Base-by-base conservation (phyloP, 257 asterid species). In the Solanum rostratum region DNA sequence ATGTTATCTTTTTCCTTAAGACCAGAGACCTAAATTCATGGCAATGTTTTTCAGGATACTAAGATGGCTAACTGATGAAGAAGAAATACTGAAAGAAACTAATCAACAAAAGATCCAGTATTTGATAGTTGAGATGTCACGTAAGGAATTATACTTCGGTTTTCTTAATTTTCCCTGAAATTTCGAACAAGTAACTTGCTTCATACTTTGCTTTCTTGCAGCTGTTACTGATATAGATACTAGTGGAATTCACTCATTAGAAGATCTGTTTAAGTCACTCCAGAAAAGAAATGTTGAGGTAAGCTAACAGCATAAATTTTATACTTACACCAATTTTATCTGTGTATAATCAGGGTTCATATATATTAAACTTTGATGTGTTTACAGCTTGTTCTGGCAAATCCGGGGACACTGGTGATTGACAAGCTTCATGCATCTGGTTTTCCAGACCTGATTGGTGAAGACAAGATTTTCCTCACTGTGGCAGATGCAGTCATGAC, bases 161-260 rank as follows among this genome's bases (percentile, higher is more conserved):
- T 70, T 20, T 22, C 15, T 5, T 20, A 57, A n/a, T 49, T 69
- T 33, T 52, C 24, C 41, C 22, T 22, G 55, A 5, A 53, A n/a
- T 57, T 27, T 20, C 10, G 14, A 14, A 2, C 43, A 45, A 63
- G 60, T 49, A 15, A 46, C 43, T 49, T 63, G 8, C 10, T 4
- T 27, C 19, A 20, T n/a, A 14, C 6, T 81, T n/a, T 59, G 4
- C 37, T 29, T 62, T 22, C 39, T 37, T 89, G 89, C 96, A 97
- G 99, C 98, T 88, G 98, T 97, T 66, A 94, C 93, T 37, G 99
- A 95, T 55, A 91, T 96, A 33, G 99, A 96, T 84, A 95, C 98
- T 0, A 92, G 98, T 85, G 99, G 99, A 12, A 91, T 97, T 37
- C 97, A 95, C 89, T 89, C 97, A 18, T 50, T 97, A 82, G 95